Conservation (phyloP, 345 rosid species). For the Nephelium lappaceum region DNA sequence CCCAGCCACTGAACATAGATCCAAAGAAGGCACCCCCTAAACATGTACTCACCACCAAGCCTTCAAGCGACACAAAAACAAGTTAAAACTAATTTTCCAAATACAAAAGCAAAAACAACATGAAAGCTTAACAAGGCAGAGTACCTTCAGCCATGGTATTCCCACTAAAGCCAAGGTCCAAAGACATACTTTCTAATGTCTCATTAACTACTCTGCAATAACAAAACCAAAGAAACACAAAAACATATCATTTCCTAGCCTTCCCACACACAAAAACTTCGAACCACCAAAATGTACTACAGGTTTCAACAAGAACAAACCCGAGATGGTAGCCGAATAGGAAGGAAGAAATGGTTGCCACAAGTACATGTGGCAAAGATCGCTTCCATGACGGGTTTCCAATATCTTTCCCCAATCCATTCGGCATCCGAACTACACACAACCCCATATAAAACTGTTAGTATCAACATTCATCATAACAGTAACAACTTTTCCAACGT, state of each 20-base stretch:
- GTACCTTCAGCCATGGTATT: slow-evolving; percentile 88
- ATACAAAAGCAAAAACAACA: slow-evolving; percentile 27
- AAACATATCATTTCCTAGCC: slow-evolving; percentile 1
- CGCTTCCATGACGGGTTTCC: slow-evolving; percentile 84
- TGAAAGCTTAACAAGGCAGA: neutral
- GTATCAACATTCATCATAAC: neutral
- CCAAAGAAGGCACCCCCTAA: slow-evolving; percentile 93
- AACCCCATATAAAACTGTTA: slow-evolving; percentile 15
- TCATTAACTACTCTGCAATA: slow-evolving; percentile 86
- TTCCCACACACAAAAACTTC: slow-evolving; percentile 11
- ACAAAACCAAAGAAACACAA: slow-evolving; percentile 3
- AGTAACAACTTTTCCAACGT: neutral
- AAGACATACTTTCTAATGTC: slow-evolving; percentile 86
- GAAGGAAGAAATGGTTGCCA: slow-evolving; percentile 75
- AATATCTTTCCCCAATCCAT: slow-evolving; percentile 58
- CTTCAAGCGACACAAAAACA: slow-evolving; percentile 45
- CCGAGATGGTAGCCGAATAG: slow-evolving; percentile 93
- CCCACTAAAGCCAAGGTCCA: slow-evolving; percentile 85
- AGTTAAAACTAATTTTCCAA: slow-evolving; percentile 21
- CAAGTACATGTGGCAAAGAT: slow-evolving; percentile 74
- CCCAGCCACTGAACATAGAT: slow-evolving; percentile 82
- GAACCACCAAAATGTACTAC: neutral
- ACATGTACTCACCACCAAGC: slow-evolving; percentile 91
- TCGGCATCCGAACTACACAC: slow-evolving; percentile 45
- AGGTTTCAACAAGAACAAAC: slow-evolving; percentile 38